Conservation (phyloP, 2,329 filamentous ascomycete species). For the Aspergillus sp. region DNA sequence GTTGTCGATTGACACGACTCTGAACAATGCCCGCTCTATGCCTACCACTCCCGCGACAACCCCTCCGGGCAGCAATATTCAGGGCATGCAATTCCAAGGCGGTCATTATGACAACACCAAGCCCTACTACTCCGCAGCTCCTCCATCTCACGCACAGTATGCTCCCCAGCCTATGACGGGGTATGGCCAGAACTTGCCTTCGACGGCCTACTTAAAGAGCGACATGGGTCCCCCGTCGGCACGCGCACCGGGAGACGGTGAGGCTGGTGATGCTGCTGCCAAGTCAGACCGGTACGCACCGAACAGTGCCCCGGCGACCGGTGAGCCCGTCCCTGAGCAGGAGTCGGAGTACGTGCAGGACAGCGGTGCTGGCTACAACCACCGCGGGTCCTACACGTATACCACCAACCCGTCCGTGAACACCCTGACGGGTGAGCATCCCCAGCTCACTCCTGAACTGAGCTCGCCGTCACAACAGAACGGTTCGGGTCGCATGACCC, state of each 20-base stretch:
- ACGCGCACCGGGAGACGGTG: slow-evolving; percentile 51
- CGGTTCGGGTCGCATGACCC: slow-evolving; percentile 74
- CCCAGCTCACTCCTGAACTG: slow-evolving; percentile 74
- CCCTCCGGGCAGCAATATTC: slow-evolving; percentile 67
- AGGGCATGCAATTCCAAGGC: slow-evolving; percentile 72
- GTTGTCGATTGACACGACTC: slow-evolving; percentile 70
- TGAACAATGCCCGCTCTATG: slow-evolving; percentile 75
- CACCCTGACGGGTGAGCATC: slow-evolving; percentile 60
- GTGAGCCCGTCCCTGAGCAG: slow-evolving; percentile 63
- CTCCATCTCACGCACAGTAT: slow-evolving; percentile 61
- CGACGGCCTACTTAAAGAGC: slow-evolving; percentile 64
- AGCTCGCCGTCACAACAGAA: slow-evolving; percentile 72
- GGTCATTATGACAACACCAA: slow-evolving; percentile 68
- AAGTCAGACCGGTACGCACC: slow-evolving; percentile 62
- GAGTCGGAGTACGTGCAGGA: slow-evolving; percentile 79
- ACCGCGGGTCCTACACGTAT: slow-evolving; percentile 70
- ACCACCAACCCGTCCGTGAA: slow-evolving; percentile 57
- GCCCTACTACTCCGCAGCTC: slow-evolving; percentile 66
- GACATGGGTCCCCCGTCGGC: slow-evolving; percentile 78
- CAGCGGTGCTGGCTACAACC: slow-evolving; percentile 61
- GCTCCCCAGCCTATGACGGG: slow-evolving; percentile 51
- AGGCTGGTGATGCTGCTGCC: slow-evolving; percentile 52
- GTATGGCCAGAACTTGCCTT: slow-evolving; percentile 49
- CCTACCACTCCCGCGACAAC: slow-evolving; percentile 87
- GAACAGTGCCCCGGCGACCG: slow-evolving; percentile 45